Base-by-base conservation (phyloP, 441 rosid species). In the Cnidoscolus chayamansa region DNA sequence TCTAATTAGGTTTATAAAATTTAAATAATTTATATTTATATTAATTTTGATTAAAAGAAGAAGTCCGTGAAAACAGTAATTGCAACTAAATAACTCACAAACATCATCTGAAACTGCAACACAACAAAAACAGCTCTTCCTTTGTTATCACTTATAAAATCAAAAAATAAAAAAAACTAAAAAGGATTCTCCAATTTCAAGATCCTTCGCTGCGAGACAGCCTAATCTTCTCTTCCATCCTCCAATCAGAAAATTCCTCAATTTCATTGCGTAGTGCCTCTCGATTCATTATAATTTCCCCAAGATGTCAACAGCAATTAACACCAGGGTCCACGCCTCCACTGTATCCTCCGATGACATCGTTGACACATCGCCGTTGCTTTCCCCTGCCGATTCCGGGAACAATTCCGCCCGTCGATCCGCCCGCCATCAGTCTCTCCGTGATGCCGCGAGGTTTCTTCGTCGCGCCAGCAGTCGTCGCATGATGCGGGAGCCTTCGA, bases 401-500 rank as follows among this genome's bases (percentile, higher is more conserved):
- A 68, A 40, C 61, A 47, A 55, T 15, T 59, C 65, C 20, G 71
- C 72, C 78, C 88, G 76, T 3, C 84, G 88, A 74, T 72, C 86
- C 70, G 63, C 76, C 43, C 82, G 90, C 66, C 83, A 89, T 30
- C 97, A 88, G 75, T 84, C 94, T 76, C 88, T 92, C 3, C 86
- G 93, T 32, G 91, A 90, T 10, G 98, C 97, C 3, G 99, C 96
- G 65, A 80, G 98, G 76, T 90, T 94, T 78, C 80, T 92, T 0
- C 90, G 96, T 35, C 90, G 89, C 56, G 97, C 97, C n/a, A 90
- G 98, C 77, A 90, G 96, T 86, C 89, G 98, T 37, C 87, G 92
- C 7, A 79, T 93, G 88, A 88, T 93, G 96, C 87, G 96, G 50
- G 99, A 95, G 83, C 98, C 98, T 16, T 95, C 99, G 71, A 85